A percentile compares a stretch with the other conserved stretches of the same genome.
Conservation (phyloP, 306 rosid genomes). For the Vigna radiata region DNA sequence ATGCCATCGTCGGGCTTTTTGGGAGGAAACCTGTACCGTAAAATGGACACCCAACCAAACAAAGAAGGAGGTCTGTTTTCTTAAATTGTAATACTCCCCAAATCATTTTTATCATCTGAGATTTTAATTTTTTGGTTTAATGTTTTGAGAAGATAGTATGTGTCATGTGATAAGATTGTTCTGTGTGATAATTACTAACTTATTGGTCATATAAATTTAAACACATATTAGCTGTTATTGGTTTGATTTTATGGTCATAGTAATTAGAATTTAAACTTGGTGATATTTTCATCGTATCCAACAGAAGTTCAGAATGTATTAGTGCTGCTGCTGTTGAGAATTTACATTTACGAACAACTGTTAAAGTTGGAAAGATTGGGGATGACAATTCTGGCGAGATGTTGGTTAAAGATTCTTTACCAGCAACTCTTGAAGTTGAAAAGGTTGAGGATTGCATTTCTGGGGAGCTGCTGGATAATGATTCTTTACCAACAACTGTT, state of each 20-base stretch:
- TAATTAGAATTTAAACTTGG: neutral
- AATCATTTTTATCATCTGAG: neutral
- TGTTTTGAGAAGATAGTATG: neutral
- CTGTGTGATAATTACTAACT: too few relatives aligned
- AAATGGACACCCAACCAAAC: constrained; percentile 35
- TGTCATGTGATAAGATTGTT: neutral
- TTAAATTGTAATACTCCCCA: neutral
- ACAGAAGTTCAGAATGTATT: constrained; percentile 32
- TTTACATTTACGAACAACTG: too few relatives aligned
- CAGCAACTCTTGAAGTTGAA: too few relatives aligned
- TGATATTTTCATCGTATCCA: neutral
- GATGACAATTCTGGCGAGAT: neutral
- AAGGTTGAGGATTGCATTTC: too few relatives aligned
- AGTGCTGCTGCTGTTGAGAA: too few relatives aligned
- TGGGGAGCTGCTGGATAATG: too few relatives aligned
- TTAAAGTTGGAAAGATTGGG: too few relatives aligned
- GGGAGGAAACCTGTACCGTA: constrained; percentile 52
- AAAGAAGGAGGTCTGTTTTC: neutral
- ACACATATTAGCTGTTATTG: too few relatives aligned
- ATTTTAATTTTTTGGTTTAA: neutral
- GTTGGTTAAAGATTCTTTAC: too few relatives aligned
- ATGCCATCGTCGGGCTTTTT: constrained; percentile 45
- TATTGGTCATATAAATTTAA: neutral
- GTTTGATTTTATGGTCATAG: too few relatives aligned
- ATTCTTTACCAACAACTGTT: neutral